Evolutionary conservation across 306 rosid species (phyloP).

Genomic region (Sphenostylis stenocarpa): DNA sequence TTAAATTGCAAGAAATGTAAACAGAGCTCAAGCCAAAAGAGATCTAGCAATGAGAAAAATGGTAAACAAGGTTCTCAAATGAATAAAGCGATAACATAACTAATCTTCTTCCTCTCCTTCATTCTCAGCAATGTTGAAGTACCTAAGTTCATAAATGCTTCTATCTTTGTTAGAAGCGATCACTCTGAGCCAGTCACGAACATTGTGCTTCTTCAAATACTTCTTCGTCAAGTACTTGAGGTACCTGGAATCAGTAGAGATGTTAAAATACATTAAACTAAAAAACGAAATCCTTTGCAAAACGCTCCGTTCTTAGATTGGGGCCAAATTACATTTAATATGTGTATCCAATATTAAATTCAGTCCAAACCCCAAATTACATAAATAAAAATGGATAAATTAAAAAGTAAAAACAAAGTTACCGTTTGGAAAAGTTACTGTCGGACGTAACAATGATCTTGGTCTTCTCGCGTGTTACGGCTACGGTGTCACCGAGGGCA

Average conservation of each 20-base stretch:
- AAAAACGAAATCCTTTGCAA: background rate
- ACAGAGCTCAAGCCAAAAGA: background rate
- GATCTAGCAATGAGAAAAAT: background rate
- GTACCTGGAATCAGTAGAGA: slow-evolving; percentile 11
- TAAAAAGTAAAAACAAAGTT: background rate
- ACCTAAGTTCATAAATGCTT: slow-evolving; percentile 38
- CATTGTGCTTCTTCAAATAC: slow-evolving; percentile 41
- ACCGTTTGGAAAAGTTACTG: slow-evolving; percentile 78
- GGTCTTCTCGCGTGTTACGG: slow-evolving; percentile 66
- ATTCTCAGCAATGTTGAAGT: slow-evolving; percentile 43
- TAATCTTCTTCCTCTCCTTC: slow-evolving; percentile 45
- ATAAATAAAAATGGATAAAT: too few relatives aligned
- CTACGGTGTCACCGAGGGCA: slow-evolving; percentile 74
- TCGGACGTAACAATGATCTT: slow-evolving; percentile 73
- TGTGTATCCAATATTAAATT: background rate
- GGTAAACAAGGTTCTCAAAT: background rate
- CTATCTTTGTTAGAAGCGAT: slow-evolving; percentile 42
- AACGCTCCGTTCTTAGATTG: background rate
- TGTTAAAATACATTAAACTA: background rate
- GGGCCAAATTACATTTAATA: background rate
- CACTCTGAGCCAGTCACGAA: slow-evolving; percentile 35
- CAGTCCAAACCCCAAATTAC: background rate
- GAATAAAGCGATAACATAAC: background rate
- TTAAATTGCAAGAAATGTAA: slow-evolving; percentile 14
- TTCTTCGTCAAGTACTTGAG: slow-evolving; percentile 37